These are phyloP conservation scores for Rhynchospora tenuis DNA, from an alignment of 176 grass and related monocot species.

Conservation along the genomic window DNA sequence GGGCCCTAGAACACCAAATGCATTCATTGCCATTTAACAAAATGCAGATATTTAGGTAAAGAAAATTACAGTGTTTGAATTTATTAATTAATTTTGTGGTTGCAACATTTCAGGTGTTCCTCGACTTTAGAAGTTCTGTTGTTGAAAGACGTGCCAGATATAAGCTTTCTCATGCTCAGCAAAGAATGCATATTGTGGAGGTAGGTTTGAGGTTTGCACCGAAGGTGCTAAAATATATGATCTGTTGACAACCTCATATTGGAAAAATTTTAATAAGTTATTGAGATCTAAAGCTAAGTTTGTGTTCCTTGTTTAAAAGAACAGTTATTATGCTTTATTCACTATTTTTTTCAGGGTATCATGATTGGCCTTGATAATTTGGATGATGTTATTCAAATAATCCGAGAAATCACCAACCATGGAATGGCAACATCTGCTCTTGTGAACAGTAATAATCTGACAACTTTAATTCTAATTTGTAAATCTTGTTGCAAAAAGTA, in stretches of 20 bases:
- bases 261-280: not conserved
- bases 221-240: not conserved
- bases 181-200: slow-evolving; percentile 95
- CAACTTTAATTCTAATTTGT: not conserved
- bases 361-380: slow-evolving; percentile 92
- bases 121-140: slow-evolving; percentile 88
- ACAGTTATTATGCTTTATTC: not conserved
- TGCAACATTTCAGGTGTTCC: slow-evolving; percentile 52
- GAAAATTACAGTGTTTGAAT: not conserved
- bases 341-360: slow-evolving; percentile 71
- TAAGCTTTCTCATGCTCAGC: slow-evolving; percentile 88
- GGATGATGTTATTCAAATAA: slow-evolving; percentile 83
- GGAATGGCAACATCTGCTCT: slow-evolving; percentile 54
- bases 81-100: slow-evolving; percentile 4
- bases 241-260: not conserved
- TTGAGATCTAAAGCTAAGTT: not conserved
- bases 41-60: not conserved
- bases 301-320: not conserved
- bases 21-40: slow-evolving; percentile 2
- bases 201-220: slow-evolving; percentile 38
- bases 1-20: not conserved
- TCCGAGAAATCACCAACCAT: slow-evolving; percentile 67
- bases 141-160: slow-evolving; percentile 90
- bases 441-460: slow-evolving; percentile 48
- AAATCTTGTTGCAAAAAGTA: not conserved